phyloP scores from a whole-genome alignment of 352 stramenopile species.

The Phytophthora nicotianae region DNA sequence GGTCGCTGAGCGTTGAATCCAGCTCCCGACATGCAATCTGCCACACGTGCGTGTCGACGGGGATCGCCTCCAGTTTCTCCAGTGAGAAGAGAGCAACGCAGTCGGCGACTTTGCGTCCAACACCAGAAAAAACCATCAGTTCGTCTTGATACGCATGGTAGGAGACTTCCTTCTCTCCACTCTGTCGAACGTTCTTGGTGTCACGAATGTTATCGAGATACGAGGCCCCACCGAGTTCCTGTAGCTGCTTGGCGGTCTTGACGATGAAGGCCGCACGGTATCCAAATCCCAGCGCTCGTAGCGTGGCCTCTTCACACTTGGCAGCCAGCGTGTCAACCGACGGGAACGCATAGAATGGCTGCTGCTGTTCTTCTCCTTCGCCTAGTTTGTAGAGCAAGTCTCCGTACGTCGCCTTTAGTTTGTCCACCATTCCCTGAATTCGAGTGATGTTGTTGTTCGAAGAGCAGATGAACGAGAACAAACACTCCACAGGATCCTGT shows the following conservation, averaged over 20 bases:
- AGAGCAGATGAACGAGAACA: conserved; percentile 98
- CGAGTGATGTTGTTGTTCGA: conserved; percentile 99
- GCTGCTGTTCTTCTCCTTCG: conserved; percentile 4
- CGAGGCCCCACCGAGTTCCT: conserved; percentile 58
- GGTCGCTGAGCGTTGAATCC: conserved; percentile 45
- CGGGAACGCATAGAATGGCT: conserved; percentile 91
- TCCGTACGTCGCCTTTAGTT: conserved; percentile 91
- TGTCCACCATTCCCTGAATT: conserved; percentile 94
- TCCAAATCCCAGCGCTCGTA: conserved; percentile 88
- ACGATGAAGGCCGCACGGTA: conserved; percentile 91
- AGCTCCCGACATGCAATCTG: conserved; percentile 93
- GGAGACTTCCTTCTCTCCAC: not conserved
- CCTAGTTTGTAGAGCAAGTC: conserved; percentile 48
- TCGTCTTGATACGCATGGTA: conserved; percentile 53
- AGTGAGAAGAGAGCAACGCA: conserved; percentile 98
- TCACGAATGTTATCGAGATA: conserved; percentile 71
- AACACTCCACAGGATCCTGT: conserved; percentile 96
- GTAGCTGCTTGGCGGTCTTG: conserved; percentile 77
- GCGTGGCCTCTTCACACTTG: conserved; percentile 80
- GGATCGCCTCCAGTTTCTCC: conserved; percentile 92
- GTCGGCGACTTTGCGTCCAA: conserved; percentile 96
- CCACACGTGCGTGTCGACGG: conserved; percentile 97
- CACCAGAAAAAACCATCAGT: conserved; percentile 78
- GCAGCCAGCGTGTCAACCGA: conserved; percentile 72
- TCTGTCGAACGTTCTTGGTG: conserved; percentile 8